phyloP scores from a whole-genome alignment of 169 alveolate species.

The Amoebophrya sp. region DNA sequence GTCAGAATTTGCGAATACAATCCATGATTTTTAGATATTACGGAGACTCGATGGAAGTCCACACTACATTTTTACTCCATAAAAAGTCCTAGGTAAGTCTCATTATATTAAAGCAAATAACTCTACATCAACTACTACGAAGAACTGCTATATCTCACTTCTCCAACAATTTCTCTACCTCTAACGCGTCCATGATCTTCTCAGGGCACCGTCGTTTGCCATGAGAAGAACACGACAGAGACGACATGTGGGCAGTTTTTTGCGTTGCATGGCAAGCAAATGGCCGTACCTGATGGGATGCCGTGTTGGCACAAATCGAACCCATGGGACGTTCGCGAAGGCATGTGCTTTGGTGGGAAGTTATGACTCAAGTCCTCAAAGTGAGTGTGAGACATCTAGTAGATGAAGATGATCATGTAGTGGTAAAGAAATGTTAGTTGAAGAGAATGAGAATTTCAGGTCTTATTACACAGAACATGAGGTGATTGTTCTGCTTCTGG shows the following conservation, averaged over 20 bases:
- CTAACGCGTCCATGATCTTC: background rate
- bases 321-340: background rate
- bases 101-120: no score
- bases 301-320: conserved; percentile 14
- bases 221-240: background rate
- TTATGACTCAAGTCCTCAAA: no score
- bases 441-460: no score
- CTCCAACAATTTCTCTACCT: background rate
- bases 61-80: no score
- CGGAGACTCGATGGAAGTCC: no score
- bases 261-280: background rate
- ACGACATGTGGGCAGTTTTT: background rate
- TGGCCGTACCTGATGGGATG: background rate
- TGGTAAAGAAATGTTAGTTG: no score
- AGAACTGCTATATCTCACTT: no score
- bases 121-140: background rate
- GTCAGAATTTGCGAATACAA: no score
- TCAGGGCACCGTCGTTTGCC: background rate
- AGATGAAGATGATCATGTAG: no score
- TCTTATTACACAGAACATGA: no score
- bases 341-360: conserved; percentile 11
- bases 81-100: background rate
- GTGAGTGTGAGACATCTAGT: no score
- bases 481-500: no score
- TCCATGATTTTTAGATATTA: background rate